Base-by-base conservation (phyloP, 768 basidiomycete genomes). In the Pleurotus ostreatus region DNA sequence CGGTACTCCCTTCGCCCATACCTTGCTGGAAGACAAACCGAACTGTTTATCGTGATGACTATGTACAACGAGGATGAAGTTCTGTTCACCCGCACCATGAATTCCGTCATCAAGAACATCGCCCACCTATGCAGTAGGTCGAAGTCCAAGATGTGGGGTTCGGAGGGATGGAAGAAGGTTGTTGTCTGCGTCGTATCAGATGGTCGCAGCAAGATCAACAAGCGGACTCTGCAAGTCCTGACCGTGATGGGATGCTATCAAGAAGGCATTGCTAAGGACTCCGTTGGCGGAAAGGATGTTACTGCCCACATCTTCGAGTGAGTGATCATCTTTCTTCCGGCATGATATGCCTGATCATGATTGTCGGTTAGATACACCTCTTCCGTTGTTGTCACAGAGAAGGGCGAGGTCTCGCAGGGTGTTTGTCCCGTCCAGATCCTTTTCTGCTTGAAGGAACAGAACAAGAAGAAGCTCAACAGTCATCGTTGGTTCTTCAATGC, bases 401-500 rank as follows among this genome's bases (percentile, higher is more conserved):
- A 77, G 1, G 92, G 92, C 22, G 92, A 95, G 68, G 87, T 94
- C 11, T 83, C 85, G 0, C 76, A 79, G 49, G 82, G 85, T n/a
- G 71, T 80, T 1, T 91, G 89, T 64, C 86, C 94, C 0, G 84
- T 92, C 57, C 95, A 94, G 70, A 79, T 92, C 62, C 75, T 98
- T 46, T 94, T 94, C 75, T 94, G 92, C 66, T 74, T 95, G 65
- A 95, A 95, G 71, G 93, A 95, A 69, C 90, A 92, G 74, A 97
- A 95, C 79, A 94, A 94, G 79, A 95, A 96, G 79, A 96, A 97
- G 70, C 79, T 96, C 63, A 96, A 96, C 75, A 90, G 88, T 63
- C 94, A 97, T 65, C 82, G 94, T 16, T 97, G 94, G 94, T 96
- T 96, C 78, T 96, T 97, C 81, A 97, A 97, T 65, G 94, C 92